Evolutionary conservation across 192 early-diverging fungal genomes (phyloP).

Genomic region (Phlyctochytrium arcticum): DNA sequence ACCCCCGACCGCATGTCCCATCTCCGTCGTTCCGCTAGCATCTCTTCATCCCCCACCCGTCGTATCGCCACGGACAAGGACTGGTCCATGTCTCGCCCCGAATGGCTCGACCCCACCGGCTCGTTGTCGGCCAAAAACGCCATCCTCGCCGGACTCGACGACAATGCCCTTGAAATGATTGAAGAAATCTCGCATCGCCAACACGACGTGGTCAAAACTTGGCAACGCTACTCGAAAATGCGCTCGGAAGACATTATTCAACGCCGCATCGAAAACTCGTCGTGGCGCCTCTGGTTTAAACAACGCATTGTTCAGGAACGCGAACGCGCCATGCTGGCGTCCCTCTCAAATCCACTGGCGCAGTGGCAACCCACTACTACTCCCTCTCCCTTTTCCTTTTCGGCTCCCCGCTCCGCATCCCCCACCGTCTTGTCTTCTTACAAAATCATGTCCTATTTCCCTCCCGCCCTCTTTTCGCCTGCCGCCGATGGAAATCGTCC

Average conservation of each 20-base stretch:
- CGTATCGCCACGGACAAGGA: slow-evolving; percentile 9
- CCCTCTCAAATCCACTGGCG: neutral
- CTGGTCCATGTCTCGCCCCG: slow-evolving; percentile 17
- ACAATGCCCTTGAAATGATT: slow-evolving; percentile 35
- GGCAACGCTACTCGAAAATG: slow-evolving; percentile 44
- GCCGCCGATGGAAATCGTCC: neutral
- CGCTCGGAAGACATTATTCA: slow-evolving; percentile 20
- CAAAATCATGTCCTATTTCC: slow-evolving; percentile 17
- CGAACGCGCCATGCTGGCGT: neutral
- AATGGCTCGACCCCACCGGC: slow-evolving; percentile 10
- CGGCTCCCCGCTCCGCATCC: neutral
- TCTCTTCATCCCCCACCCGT: neutral
- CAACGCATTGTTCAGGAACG: slow-evolving; percentile 24
- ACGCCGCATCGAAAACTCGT: slow-evolving; percentile 39
- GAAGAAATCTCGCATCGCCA: slow-evolving; percentile 39
- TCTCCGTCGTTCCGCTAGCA: slow-evolving; percentile 25
- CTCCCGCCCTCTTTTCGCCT: slow-evolving; percentile 15
- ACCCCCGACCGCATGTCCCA: slow-evolving; percentile 11
- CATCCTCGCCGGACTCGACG: slow-evolving; percentile 33
- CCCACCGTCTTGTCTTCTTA: slow-evolving; percentile 5
- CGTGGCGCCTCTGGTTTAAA: slow-evolving; percentile 52
- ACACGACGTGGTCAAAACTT: slow-evolving; percentile 42
- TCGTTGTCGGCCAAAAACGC: slow-evolving; percentile 32
- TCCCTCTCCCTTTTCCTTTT: too few species aligned
- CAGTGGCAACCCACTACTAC: neutral